Evolutionary conservation across 805 yeast species (phyloP), one percentile per base, ranked within the genome.

Genomic region (Suhomyces xylopsoci): DNA sequence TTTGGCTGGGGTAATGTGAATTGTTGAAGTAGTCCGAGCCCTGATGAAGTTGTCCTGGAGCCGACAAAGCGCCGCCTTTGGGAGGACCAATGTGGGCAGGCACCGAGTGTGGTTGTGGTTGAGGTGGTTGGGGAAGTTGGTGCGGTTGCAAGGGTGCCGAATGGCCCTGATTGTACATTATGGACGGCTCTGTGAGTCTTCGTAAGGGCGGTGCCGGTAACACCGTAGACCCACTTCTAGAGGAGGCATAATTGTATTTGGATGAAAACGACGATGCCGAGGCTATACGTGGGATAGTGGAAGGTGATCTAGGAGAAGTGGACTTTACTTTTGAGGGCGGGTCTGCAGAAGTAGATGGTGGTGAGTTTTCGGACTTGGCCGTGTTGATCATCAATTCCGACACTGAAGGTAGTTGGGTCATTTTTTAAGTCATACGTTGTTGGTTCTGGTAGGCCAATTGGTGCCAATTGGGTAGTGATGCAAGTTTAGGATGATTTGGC

Each of bases 351-450:
- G 22, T 24, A 24, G 45, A 6, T 14, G 45, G 45, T 12, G 45
- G 45, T 8, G 45, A 42, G 19, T 45, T 19, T 54, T 48, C 43
- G 17, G 47, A 44, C 49, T 51, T 26, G 42, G 51, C 42, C 20
- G 65, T 57, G 28, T 59, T 54, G 19, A 60, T 61, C 60, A 63
- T 60, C 47, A 64, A 55, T 50, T 64, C 68, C 45, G 63, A 57
- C 32, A 64, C 68, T 15, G 67, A 63, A 32, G 68, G 68, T 50
- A 64, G 60, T 54, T 62, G 68, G 20, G 60, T 52, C 60, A 57
- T 57, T 36, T 8, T 28, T 17, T 47, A n/a, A 24, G 32, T 26
- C 20, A 30, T 17, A 17, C 40, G 34, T 24, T 38, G 24, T 3
- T 17, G 3, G 12, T 36, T 36, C 20, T 36, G 9, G 20, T 15